Evolutionary conservation across 352 stramenopile genomes (phyloP), one percentile per base, ranked within the genome.

Genomic region (Phytophthora pistaciae): DNA sequence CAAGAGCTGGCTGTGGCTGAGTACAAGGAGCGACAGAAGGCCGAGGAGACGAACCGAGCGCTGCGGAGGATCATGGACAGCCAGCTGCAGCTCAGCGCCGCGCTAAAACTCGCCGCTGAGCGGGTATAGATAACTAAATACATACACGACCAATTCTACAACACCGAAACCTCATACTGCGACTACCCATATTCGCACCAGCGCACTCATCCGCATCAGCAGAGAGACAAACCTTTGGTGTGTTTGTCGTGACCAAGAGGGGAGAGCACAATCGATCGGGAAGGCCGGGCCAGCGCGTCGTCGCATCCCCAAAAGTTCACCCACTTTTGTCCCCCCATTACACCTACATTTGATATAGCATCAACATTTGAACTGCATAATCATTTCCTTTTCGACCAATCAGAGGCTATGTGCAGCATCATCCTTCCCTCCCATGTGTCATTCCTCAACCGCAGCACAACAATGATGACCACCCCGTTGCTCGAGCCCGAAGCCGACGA

Each of bases 11-110:
- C 60, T 5, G 25, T 29, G 20, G n/a, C 42, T 2, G 59, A 77
- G 23, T 69, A 31, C 5, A 18, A 29, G 8, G 53, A 77, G 40
- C 71, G 75, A 11, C 59, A 62, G 14, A 65, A 66, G 21, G 53
- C 71, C 11, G 75, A 79, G 36, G 49, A 70, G 21, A 70, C 48
- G 18, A 82, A 82, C 20, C 57, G 62, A 36, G 55, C 25, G 5
- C 52, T 82, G 1, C 70, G 63, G 21, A 20, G 14, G 11, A 65
- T 72, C 25, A 21, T 76, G 21, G 29, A 65, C 20, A 58, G 42
- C n/a, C 58, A 72, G 5, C 44, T 75, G 31, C 63, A 75, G 14
- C 3, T 73, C 13, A 66, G 48, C 42, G 18, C 38, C 33, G 18
- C 57, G 0, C 38, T 71, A 11, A 25, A 59, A 18, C 55, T 46